Conservation (phyloP, 345 rosid genomes). For the Lagerstroemia speciosa region DNA sequence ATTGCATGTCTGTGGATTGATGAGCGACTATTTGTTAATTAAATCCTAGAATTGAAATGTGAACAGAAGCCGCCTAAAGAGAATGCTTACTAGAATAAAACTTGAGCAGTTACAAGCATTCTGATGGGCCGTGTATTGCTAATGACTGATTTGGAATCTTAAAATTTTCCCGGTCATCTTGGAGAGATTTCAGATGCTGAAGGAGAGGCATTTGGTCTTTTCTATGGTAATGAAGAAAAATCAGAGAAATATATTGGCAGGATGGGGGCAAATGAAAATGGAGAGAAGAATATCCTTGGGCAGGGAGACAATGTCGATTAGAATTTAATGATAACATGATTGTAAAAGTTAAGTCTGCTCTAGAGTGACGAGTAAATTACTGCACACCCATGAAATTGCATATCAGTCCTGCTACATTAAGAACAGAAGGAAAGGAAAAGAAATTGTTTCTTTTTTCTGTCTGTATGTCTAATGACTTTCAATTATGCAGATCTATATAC, state of each 20-base stretch:
- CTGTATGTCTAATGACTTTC: neutral
- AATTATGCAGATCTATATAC: constrained; percentile 50
- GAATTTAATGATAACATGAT: neutral
- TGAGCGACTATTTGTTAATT: neutral
- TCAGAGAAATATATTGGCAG: neutral
- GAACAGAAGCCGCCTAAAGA: neutral
- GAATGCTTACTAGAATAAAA: neutral
- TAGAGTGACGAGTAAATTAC: neutral
- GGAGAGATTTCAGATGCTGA: neutral
- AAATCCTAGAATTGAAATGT: neutral
- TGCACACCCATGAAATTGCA: neutral
- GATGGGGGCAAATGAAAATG: neutral
- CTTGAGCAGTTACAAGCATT: neutral
- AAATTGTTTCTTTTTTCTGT: neutral
- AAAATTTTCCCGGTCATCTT: neutral
- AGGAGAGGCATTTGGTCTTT: neutral
- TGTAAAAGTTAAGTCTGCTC: no score
- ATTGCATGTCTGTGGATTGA: neutral
- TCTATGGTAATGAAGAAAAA: neutral
- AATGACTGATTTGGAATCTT: neutral
- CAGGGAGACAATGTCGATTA: no score
- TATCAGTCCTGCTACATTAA: neutral
- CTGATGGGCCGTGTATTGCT: neutral
- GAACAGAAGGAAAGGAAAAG: neutral
- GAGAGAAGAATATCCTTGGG: neutral